Conservation (phyloP, 192 early-diverging fungal species). For the Lobulomyces angularis region DNA sequence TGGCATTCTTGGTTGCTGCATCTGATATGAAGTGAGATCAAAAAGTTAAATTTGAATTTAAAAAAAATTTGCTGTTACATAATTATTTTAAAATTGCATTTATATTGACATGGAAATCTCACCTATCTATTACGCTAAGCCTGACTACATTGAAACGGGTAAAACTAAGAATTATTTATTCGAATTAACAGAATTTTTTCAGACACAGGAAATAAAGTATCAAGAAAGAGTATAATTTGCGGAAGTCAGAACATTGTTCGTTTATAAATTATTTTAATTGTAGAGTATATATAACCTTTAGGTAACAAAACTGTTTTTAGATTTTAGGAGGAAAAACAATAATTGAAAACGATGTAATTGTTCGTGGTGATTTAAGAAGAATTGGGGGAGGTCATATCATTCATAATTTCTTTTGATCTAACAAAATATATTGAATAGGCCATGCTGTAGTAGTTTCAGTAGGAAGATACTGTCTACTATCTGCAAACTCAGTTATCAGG, state of each 20-base stretch:
- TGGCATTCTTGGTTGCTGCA: too few species aligned
- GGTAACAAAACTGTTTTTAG: background rate
- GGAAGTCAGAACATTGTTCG: slow-evolving; percentile 93
- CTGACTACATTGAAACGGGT: slow-evolving; percentile 95
- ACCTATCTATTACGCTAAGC: slow-evolving; percentile 57
- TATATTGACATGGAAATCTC: slow-evolving; percentile 52
- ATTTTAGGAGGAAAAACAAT: slow-evolving; percentile 54
- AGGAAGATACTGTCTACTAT: slow-evolving; percentile 78
- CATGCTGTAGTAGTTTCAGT: slow-evolving; percentile 82
- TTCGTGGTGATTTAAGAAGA: slow-evolving; percentile 85
- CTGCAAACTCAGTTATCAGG: slow-evolving; percentile 62
- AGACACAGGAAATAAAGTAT: slow-evolving; percentile 96
- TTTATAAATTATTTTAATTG: background rate
- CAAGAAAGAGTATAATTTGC: slow-evolving; percentile 81
- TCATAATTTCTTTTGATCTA: too few species aligned
- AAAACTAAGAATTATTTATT: slow-evolving; percentile 13
- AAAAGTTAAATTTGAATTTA: too few species aligned
- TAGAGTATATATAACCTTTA: background rate
- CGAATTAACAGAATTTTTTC: slow-evolving; percentile 7
- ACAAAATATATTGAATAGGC: too few species aligned
- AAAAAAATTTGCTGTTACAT: too few species aligned
- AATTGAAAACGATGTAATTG: slow-evolving; percentile 78
- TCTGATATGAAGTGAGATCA: too few species aligned
- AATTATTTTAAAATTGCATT: too few species aligned
- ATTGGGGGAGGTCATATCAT: too few species aligned